Evolutionary conservation across 2,329 filamentous ascomycete genomes (phyloP).

Genomic region (Ophiostoma ips): DNA sequence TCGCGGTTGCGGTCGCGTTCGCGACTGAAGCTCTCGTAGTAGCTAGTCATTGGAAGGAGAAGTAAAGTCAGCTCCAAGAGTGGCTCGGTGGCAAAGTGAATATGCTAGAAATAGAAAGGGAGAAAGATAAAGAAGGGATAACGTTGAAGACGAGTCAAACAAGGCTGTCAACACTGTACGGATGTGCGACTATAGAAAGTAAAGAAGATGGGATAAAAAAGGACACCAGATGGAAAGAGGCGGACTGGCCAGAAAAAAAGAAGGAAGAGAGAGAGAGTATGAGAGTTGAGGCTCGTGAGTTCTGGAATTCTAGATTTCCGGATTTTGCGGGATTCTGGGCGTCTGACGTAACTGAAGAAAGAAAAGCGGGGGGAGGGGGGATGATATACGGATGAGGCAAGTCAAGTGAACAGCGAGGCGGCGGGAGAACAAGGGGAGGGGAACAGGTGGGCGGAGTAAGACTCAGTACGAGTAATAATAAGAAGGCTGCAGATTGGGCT

Average conservation of each 20-base stretch:
- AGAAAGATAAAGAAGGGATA: neutral
- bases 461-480: neutral
- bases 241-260: neutral
- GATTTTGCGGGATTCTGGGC: neutral
- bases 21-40: slow-evolving; percentile 10
- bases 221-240: neutral
- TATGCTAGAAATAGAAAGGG: neutral
- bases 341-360: neutral
- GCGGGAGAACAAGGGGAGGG: neutral
- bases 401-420: neutral
- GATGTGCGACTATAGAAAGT: too few relatives aligned
- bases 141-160: too few relatives aligned
- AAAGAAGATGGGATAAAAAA: neutral
- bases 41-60: slow-evolving; percentile 3
- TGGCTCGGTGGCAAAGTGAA: too few relatives aligned
- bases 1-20: neutral
- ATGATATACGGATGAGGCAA: neutral
- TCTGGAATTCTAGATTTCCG: neutral
- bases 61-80: too few relatives aligned
- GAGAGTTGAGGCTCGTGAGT: neutral
- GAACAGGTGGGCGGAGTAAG: neutral
- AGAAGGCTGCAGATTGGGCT: neutral
- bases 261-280: neutral
- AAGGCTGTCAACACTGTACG: too few relatives aligned
- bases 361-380: neutral